Conservation (phyloP, 129 eudicot genomes). For the Smallanthus sonchifolius region DNA sequence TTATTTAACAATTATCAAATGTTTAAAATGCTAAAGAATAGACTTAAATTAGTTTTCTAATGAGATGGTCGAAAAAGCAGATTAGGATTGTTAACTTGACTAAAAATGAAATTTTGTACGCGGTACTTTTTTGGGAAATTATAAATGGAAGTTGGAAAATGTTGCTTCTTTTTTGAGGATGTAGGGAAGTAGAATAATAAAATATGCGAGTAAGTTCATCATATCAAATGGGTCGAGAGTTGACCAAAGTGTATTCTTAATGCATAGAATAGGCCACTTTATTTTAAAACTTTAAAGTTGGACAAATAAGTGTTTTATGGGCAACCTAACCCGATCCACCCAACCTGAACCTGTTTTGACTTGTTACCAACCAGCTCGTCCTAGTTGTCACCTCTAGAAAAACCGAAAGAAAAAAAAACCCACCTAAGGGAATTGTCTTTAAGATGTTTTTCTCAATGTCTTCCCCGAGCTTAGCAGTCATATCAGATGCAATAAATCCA, state of each 20-base stretch:
- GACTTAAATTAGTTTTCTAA: no score
- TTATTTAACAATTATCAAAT: not conserved
- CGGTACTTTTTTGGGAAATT: not conserved
- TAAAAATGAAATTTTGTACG: not conserved
- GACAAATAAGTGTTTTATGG: not conserved
- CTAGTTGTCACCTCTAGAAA: not conserved
- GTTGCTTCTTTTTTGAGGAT: not conserved
- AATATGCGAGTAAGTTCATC: not conserved
- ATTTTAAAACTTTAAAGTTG: not conserved
- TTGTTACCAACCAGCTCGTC: not conserved
- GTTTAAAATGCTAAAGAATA: no score
- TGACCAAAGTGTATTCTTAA: not conserved
- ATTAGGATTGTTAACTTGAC: not conserved
- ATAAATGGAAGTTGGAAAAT: not conserved
- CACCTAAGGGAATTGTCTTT: constrained; percentile 81
- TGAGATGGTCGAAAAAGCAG: not conserved
- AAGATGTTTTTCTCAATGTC: constrained; percentile 82
- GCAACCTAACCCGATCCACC: not conserved
- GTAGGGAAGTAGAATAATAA: not conserved
- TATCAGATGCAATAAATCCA: constrained; percentile 96
- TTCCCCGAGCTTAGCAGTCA: constrained; percentile 90
- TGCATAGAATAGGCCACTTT: not conserved
- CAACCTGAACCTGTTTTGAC: not conserved
- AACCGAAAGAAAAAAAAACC: constrained; percentile 4
- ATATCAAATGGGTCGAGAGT: not conserved